Evolutionary conservation across 108 stramenopile species (phyloP).

Genomic region (Cyclotella choctawhatcheeana): DNA sequence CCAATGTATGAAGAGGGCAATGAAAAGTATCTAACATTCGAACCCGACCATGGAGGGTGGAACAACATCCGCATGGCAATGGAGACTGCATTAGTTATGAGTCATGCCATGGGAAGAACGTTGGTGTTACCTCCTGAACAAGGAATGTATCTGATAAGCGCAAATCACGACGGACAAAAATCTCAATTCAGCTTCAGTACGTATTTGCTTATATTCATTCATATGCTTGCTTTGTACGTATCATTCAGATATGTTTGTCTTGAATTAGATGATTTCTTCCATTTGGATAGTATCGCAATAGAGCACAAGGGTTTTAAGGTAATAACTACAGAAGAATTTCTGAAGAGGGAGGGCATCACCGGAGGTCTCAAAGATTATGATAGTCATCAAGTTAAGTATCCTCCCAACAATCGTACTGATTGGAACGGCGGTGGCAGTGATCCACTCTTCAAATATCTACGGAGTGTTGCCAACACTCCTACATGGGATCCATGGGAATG

Average conservation of each 20-base stretch:
- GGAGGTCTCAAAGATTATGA: conserved; percentile 47
- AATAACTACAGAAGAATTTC: conserved; percentile 81
- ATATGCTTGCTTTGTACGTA: too few relatives aligned
- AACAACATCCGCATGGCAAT: conserved; percentile 54
- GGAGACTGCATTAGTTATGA: conserved; percentile 86
- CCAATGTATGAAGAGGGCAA: conserved; percentile 55
- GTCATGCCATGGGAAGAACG: conserved; percentile 90
- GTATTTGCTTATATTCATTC: too few relatives aligned
- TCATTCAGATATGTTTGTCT: too few relatives aligned
- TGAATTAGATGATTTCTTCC: conserved; percentile 85
- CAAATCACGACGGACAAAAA: conserved; percentile 41
- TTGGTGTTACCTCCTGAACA: conserved; percentile 91
- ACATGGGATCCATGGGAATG: conserved; percentile 61
- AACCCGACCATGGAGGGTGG: conserved; percentile 54
- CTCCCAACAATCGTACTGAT: conserved; percentile 67
- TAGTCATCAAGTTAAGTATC: conserved; percentile 53
- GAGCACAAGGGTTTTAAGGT: conserved; percentile 68
- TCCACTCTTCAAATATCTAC: conserved; percentile 51
- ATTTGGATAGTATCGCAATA: conserved; percentile 61
- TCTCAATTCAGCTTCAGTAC: conserved; percentile 66
- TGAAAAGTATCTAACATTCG: conserved; percentile 83
- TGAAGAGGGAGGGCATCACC: conserved; percentile 59
- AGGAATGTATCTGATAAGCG: conserved; percentile 79
- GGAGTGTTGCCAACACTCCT: conserved; percentile 44
- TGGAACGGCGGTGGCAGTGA: conserved; percentile 31